These are phyloP conservation scores for Phylloporus gajari DNA, from an alignment of 1,284 basidiomycete species.

Conservation along the genomic window DNA sequence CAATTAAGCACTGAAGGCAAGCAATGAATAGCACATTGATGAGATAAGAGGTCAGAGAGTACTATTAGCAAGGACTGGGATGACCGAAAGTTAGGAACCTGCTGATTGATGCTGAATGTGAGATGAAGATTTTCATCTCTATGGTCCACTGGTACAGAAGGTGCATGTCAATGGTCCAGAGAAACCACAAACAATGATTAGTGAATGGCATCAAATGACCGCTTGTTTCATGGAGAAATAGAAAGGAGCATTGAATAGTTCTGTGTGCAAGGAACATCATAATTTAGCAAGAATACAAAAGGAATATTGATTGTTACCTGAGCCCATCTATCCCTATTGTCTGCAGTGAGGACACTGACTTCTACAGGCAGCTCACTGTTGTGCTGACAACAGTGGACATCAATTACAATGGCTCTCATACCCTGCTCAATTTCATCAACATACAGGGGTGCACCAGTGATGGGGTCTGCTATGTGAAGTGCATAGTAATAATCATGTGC, in stretches of 20 bases:
- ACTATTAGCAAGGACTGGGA: conserved; percentile 11
- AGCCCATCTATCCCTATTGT: conserved; percentile 88
- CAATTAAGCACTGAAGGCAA: conserved; percentile 81
- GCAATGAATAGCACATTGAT: conserved; percentile 81
- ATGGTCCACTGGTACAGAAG: conserved; percentile 39
- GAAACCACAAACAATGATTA: conserved; percentile 68
- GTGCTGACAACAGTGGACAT: conserved; percentile 67
- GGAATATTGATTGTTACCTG: conserved; percentile 57
- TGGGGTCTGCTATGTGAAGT: conserved; percentile 63
- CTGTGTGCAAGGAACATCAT: conserved; percentile 13
- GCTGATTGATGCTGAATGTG: conserved; percentile 41
- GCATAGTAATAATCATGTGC: conserved; percentile 87
- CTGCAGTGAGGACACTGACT: conserved; percentile 82
- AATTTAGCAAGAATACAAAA: neutral
- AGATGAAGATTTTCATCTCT: conserved; percentile 45
- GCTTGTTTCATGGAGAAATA: conserved; percentile 29
- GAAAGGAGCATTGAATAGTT: conserved; percentile 33
- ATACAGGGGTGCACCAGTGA: conserved; percentile 46
- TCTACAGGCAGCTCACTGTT: conserved; percentile 66
- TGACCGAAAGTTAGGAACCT: conserved; percentile 11
- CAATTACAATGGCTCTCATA: conserved; percentile 73
- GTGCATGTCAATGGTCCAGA: conserved; percentile 69
- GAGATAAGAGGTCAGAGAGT: conserved; percentile 69
- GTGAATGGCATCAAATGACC: conserved; percentile 30
- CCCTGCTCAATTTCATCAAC: conserved; percentile 73